phyloP scores from a whole-genome alignment of 2,329 filamentous ascomycete genomes.

The Trichophyton simii region DNA sequence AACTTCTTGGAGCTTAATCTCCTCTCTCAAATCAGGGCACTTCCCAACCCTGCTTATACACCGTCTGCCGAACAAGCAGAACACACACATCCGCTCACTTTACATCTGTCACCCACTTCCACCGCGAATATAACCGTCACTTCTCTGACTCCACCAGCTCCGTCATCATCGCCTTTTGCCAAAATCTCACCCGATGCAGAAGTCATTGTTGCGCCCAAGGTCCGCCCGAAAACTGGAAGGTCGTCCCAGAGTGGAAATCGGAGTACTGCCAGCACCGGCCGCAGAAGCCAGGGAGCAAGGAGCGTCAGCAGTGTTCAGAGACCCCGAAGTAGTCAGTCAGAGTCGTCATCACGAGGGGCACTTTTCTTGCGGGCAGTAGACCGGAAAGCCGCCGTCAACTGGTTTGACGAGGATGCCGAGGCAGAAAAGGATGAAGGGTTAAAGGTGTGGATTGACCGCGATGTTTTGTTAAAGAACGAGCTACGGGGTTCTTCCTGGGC shows the following conservation, averaged over 20 bases:
- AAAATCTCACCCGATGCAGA: conserved; percentile 92
- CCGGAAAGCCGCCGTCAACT: conserved; percentile 54
- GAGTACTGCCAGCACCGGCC: conserved; percentile 67
- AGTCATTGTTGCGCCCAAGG: conserved; percentile 93
- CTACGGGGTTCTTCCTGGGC: conserved; percentile 68
- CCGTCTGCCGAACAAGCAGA: conserved; percentile 37
- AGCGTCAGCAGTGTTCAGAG: conserved; percentile 61
- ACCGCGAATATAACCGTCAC: conserved; percentile 83
- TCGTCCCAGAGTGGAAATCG: conserved; percentile 56
- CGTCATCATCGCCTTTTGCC: conserved; percentile 61
- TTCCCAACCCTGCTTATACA: conserved; percentile 68
- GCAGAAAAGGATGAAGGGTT: conserved; percentile 47
- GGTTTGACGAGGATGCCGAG: conserved; percentile 59
- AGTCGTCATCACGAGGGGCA: conserved; percentile 41
- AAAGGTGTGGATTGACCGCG: conserved; percentile 73
- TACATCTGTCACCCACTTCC: conserved; percentile 89
- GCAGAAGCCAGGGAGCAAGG: conserved; percentile 57
- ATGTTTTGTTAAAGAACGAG: conserved; percentile 57
- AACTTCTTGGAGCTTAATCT: conserved; percentile 92
- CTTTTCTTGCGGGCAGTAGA: conserved; percentile 75
- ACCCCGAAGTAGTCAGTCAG: conserved; percentile 45
- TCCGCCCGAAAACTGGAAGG: conserved; percentile 56
- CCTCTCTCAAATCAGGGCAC: conserved; percentile 77
- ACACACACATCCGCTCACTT: conserved; percentile 64
- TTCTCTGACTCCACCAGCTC: conserved; percentile 62